Evolutionary conservation across 495 filamentous ascomycete species (phyloP).

Genomic region (Aspergillus baeticus): DNA sequence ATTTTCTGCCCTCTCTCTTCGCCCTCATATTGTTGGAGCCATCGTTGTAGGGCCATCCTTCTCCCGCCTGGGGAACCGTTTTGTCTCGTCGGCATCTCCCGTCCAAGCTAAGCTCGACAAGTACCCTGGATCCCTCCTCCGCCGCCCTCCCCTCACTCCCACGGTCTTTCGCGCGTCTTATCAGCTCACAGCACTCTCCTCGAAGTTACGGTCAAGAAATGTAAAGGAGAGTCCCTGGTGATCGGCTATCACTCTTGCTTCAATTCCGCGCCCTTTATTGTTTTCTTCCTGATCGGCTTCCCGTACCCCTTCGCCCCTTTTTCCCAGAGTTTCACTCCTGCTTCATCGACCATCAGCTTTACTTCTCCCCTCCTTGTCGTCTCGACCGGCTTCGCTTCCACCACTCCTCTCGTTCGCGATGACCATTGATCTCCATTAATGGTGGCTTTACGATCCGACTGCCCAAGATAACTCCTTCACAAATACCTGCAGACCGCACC

Average conservation of each 20-base stretch:
- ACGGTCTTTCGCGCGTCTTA: constrained; percentile 3
- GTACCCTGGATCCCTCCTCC: neutral
- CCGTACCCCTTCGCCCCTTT: constrained; percentile 24
- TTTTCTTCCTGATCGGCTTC: constrained; percentile 15
- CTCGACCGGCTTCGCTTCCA: constrained; percentile 10
- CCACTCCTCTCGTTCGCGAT: constrained; percentile 15
- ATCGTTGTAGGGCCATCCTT: neutral
- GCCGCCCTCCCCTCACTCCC: constrained; percentile 3
- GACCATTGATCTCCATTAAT: constrained; percentile 17
- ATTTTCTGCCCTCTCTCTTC: neutral
- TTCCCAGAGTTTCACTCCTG: constrained; percentile 16
- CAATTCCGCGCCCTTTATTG: neutral
- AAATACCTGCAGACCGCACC: neutral
- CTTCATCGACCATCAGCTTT: constrained; percentile 13
- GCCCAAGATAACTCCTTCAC: neutral
- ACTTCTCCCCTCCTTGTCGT: constrained; percentile 11
- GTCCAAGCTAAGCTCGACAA: neutral
- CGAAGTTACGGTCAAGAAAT: constrained; percentile 6
- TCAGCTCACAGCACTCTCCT: neutral
- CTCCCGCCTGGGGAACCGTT: neutral
- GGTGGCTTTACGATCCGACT: constrained; percentile 12
- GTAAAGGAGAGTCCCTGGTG: neutral
- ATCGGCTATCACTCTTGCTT: constrained; percentile 6
- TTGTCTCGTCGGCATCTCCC: neutral
- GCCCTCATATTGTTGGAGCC: neutral